Conservation (phyloP, 2,329 filamentous ascomycete species). For the Calonectria leucothoes region DNA sequence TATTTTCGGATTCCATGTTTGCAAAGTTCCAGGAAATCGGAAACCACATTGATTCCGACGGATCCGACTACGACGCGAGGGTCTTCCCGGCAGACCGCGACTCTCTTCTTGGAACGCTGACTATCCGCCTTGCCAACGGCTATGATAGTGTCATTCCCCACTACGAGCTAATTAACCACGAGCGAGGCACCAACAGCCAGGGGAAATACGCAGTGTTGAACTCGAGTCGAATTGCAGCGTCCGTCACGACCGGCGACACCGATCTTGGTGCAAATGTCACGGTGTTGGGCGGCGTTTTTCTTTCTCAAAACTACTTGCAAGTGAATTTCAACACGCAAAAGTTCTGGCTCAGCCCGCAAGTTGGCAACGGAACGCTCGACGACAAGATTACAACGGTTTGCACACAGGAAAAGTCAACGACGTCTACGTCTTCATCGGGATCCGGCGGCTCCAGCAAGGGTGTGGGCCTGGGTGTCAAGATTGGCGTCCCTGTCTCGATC, state of each 20-base stretch:
- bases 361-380: conserved; percentile 11
- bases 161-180: conserved; percentile 20
- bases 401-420: not conserved
- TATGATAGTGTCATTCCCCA: conserved; percentile 19
- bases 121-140: conserved; percentile 14
- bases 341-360: conserved; percentile 22
- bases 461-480: conserved; percentile 10
- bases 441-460: not conserved
- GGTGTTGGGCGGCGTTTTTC: conserved; percentile 16
- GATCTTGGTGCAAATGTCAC: conserved; percentile 17
- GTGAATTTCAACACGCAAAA: conserved; percentile 6
- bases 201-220: conserved; percentile 19
- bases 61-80: not conserved
- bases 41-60: conserved; percentile 18
- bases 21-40: conserved; percentile 17
- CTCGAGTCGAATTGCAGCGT: conserved; percentile 15
- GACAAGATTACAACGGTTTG: conserved; percentile 14
- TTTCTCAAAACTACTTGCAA: conserved; percentile 17
- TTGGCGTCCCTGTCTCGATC: conserved; percentile 13
- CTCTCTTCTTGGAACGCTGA: conserved; percentile 11
- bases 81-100: conserved; percentile 4
- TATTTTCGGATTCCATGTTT: conserved; percentile 17
- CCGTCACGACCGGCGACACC: conserved; percentile 4
- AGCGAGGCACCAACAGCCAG: conserved; percentile 17
- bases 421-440: not conserved